Conservation (phyloP, 2,329 filamentous ascomycete species). For the Sarocladiaceae sp. region DNA sequence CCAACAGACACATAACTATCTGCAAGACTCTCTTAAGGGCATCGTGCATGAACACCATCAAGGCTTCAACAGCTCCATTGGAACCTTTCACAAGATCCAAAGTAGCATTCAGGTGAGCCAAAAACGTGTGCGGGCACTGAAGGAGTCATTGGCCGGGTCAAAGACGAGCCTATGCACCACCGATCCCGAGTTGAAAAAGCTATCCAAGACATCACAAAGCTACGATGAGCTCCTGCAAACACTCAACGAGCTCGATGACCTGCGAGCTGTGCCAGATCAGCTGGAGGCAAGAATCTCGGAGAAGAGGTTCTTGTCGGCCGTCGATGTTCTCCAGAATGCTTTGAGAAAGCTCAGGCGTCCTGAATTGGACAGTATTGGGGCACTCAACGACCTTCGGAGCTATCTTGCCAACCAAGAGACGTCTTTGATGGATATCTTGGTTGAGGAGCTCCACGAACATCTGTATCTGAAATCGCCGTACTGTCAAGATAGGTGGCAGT, state of each 20-base stretch:
- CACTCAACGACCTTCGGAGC: constrained; percentile 76
- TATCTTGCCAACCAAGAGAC: constrained; percentile 94
- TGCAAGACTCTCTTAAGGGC: constrained; percentile 88
- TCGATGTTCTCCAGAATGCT: constrained; percentile 86
- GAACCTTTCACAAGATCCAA: constrained; percentile 98
- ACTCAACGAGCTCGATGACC: constrained; percentile 78
- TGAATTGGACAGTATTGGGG: constrained; percentile 88
- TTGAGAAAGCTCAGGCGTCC: constrained; percentile 78
- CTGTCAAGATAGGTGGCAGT: constrained; percentile 93
- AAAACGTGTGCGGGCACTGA: constrained; percentile 74
- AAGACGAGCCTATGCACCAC: constrained; percentile 79
- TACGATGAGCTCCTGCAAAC: constrained; percentile 88
- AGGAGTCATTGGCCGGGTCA: constrained; percentile 75
- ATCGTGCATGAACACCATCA: constrained; percentile 99
- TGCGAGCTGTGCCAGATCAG: constrained; percentile 85
- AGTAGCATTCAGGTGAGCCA: constrained; percentile 87
- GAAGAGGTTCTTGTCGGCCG: constrained; percentile 88
- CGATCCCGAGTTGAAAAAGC: constrained; percentile 85
- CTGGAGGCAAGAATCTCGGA: constrained; percentile 93
- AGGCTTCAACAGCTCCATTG: constrained; percentile 98
- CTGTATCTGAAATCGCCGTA: constrained; percentile 97
- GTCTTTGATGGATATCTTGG: constrained; percentile 84
- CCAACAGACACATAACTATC: constrained; percentile 73
- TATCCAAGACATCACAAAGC: constrained; percentile 80
- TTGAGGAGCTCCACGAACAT: constrained; percentile 97